These are phyloP conservation scores for Pseudopyricularia cyperi DNA, from an alignment of 2,329 filamentous ascomycete genomes.

Conservation along the genomic window DNA sequence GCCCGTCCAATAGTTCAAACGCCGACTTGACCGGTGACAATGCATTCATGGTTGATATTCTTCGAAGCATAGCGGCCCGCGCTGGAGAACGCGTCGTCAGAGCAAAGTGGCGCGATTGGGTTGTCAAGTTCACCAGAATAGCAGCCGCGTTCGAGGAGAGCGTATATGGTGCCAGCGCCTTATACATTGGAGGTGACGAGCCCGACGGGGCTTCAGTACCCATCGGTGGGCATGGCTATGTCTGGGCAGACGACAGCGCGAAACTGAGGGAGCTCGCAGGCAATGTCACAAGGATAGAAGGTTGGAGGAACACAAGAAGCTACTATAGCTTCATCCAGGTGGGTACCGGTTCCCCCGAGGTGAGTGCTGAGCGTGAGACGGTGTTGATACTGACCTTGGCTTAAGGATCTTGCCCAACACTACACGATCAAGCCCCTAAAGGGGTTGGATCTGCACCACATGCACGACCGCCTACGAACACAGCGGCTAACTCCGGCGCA, in stretches of 20 bases:
- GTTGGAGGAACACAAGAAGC: slow-evolving; percentile 88
- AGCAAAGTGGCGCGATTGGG: slow-evolving; percentile 87
- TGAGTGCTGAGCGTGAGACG: neutral
- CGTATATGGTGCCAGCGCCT: slow-evolving; percentile 83
- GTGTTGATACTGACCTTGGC: neutral
- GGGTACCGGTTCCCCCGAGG: slow-evolving; percentile 10
- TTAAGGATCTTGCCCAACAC: slow-evolving; percentile 50
- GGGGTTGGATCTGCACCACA: slow-evolving; percentile 76
- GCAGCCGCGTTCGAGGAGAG: slow-evolving; percentile 90
- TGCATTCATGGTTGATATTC: slow-evolving; percentile 77
- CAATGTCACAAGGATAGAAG: slow-evolving; percentile 86
- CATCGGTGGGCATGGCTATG: slow-evolving; percentile 75
- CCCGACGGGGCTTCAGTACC: slow-evolving; percentile 31
- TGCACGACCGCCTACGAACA: slow-evolving; percentile 80
- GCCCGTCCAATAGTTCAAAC: slow-evolving; percentile 14
- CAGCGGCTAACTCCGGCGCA: slow-evolving; percentile 66
- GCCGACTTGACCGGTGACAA: slow-evolving; percentile 72
- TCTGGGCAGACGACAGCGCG: slow-evolving; percentile 75
- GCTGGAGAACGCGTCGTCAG: slow-evolving; percentile 84
- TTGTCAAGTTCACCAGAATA: slow-evolving; percentile 86
- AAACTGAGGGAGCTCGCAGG: slow-evolving; percentile 80
- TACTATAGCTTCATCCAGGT: slow-evolving; percentile 94
- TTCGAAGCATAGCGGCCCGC: slow-evolving; percentile 70
- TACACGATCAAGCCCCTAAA: slow-evolving; percentile 58
- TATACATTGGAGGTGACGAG: slow-evolving; percentile 74